Conservation (phyloP, 352 stramenopile genomes). For the Thraustochytrium striatum region DNA sequence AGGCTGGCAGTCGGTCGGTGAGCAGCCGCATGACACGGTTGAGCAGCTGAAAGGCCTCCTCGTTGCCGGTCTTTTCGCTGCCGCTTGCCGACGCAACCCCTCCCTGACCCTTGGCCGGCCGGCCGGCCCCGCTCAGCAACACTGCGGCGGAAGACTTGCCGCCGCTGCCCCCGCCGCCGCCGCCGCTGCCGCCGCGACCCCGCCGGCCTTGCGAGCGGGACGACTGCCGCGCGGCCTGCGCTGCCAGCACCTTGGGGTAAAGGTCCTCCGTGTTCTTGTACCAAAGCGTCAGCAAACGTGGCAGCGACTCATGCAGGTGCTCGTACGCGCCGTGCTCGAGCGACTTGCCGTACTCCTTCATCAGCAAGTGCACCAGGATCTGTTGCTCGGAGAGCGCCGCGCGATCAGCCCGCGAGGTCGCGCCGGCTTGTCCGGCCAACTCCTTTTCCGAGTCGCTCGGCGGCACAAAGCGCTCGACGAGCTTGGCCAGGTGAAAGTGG, state of each 20-base stretch:
- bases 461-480: conserved; percentile 9
- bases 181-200: not conserved
- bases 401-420: not conserved
- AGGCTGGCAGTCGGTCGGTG: conserved; percentile 53
- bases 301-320: conserved; percentile 44
- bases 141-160: not conserved
- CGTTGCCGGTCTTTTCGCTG: not conserved
- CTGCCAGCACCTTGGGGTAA: conserved; percentile 34
- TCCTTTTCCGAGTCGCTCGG: not conserved
- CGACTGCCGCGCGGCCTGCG: not conserved
- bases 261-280: conserved; percentile 13
- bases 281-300: conserved; percentile 50
- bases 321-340: conserved; percentile 17
- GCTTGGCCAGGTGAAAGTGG: conserved; percentile 23
- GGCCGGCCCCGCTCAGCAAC: not conserved
- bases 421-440: not conserved
- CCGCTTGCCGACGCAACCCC: not conserved
- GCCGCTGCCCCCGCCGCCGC: not conserved
- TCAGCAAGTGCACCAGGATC: not conserved
- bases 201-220: not conserved
- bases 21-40: not conserved
- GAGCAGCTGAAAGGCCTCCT: not conserved
- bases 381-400: too few relatives aligned
- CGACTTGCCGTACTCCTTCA: conserved; percentile 3
- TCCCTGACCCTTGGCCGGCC: not conserved